These are phyloP conservation scores for Monosporascus sp. DNA, from an alignment of 2,329 filamentous ascomycete species.

Conservation along the genomic window DNA sequence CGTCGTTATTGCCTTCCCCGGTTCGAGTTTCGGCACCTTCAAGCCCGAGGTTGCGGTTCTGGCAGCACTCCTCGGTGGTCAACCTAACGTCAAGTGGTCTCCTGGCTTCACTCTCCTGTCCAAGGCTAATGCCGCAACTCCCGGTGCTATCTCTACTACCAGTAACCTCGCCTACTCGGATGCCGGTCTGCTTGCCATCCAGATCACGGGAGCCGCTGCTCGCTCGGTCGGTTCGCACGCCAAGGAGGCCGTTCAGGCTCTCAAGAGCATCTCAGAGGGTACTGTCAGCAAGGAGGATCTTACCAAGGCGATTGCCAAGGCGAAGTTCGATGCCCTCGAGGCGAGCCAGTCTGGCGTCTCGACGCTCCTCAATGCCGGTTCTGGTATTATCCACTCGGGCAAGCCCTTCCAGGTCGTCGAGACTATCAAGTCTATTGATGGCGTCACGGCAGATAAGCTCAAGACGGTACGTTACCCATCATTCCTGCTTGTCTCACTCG, in stretches of 20 bases:
- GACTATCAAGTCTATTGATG: constrained; percentile 71
- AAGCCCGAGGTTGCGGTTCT: constrained; percentile 90
- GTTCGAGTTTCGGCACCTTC: constrained; percentile 72
- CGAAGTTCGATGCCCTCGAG: constrained; percentile 88
- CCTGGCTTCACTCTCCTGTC: constrained; percentile 85
- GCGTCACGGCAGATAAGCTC: constrained; percentile 76
- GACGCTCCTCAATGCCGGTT: constrained; percentile 77
- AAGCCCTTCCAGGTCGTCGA: constrained; percentile 81
- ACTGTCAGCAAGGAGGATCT: constrained; percentile 77
- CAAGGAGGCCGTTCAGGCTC: constrained; percentile 68
- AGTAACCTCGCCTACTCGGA: constrained; percentile 86
- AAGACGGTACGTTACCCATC: constrained; percentile 62
- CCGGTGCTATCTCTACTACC: constrained; percentile 64
- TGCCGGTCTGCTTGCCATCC: constrained; percentile 81
- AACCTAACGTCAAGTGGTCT: constrained; percentile 93
- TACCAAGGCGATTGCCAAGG: constrained; percentile 84
- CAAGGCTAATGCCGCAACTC: constrained; percentile 65
- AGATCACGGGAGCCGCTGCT: constrained; percentile 66
- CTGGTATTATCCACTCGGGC: constrained; percentile 73
- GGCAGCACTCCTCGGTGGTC: constrained; percentile 79
- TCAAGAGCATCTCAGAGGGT: constrained; percentile 76
- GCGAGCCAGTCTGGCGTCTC: constrained; percentile 70
- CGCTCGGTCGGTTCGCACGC: constrained; percentile 68
- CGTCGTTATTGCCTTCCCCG: constrained; percentile 86
- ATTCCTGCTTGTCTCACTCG: background rate